Evolutionary conservation across 2,329 filamentous ascomycete species (phyloP).

Genomic region (Trichoderma polysporum): DNA sequence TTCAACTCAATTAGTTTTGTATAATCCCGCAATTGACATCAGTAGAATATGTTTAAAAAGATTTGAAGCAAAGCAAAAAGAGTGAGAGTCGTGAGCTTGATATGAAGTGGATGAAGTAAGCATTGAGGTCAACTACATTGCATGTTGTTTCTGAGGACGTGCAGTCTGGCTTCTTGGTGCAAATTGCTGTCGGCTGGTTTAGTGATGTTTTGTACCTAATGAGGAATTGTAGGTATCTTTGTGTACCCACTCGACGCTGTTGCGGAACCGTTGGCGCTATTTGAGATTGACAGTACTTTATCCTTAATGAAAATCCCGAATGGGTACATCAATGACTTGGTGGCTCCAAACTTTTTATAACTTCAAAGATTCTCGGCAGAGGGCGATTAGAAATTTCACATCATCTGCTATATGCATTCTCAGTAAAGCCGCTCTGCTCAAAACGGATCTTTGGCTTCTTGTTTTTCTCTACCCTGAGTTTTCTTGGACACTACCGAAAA

Average conservation of each 20-base stretch:
- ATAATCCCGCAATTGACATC: background rate
- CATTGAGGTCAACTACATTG: background rate
- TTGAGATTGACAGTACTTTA: background rate
- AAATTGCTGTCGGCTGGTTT: background rate
- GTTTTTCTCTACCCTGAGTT: too few species aligned
- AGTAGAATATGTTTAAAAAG: background rate
- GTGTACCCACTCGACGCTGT: too few species aligned
- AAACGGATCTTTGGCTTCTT: too few species aligned
- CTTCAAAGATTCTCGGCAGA: background rate
- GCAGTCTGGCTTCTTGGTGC: background rate
- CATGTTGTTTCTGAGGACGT: background rate
- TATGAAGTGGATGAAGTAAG: background rate
- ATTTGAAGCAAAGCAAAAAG: too few species aligned
- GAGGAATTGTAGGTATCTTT: background rate
- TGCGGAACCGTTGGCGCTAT: background rate
- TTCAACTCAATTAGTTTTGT: accelerated
- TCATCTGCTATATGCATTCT: too few species aligned
- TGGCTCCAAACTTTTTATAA: background rate
- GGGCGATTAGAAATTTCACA: too few species aligned
- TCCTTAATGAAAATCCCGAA: background rate
- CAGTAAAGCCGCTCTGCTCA: too few species aligned
- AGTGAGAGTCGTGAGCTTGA: background rate
- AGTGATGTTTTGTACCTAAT: background rate
- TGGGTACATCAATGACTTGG: background rate
- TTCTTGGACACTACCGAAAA: too few species aligned